Evolutionary conservation across 108 stramenopile genomes (phyloP).

Genomic region (Parietichytrium sp.): DNA sequence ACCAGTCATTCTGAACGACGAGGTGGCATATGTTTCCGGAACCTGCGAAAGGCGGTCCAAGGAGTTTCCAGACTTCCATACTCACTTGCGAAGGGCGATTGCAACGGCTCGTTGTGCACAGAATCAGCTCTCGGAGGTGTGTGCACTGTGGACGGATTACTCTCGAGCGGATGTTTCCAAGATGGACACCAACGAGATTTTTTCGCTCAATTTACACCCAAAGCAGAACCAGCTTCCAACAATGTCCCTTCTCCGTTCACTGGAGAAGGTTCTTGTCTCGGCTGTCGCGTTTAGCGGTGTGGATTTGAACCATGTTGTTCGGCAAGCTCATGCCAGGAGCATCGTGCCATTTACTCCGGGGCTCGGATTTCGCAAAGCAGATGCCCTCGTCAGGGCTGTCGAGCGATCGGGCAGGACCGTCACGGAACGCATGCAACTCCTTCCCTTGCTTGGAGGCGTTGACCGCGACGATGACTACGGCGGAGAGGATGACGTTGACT

Average conservation of each 20-base stretch:
- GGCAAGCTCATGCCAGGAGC: slow-evolving; percentile 70
- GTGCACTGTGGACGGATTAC: slow-evolving; percentile 82
- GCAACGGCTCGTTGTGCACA: slow-evolving; percentile 79
- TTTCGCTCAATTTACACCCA: slow-evolving; percentile 83
- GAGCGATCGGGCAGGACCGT: slow-evolving; percentile 18
- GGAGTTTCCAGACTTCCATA: slow-evolving; percentile 79
- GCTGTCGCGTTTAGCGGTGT: slow-evolving; percentile 81
- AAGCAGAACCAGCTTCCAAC: slow-evolving; percentile 78
- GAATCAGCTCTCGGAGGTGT: slow-evolving; percentile 78
- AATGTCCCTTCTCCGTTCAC: slow-evolving; percentile 70
- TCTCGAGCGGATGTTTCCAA: slow-evolving; percentile 77
- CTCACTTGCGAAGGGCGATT: slow-evolving; percentile 74
- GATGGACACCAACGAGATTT: slow-evolving; percentile 68
- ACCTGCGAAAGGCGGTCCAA: slow-evolving; percentile 77
- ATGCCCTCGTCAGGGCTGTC: not conserved
- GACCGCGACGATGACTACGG: slow-evolving; percentile 55
- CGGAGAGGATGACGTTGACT: slow-evolving; percentile 53
- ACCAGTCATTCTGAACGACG: slow-evolving; percentile 77
- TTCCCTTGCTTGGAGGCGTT: not conserved
- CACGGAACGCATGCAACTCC: not conserved
- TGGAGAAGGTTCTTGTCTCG: slow-evolving; percentile 76
- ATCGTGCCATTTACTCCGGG: slow-evolving; percentile 86
- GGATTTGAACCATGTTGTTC: slow-evolving; percentile 75
- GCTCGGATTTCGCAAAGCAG: slow-evolving; percentile 84
- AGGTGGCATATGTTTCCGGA: slow-evolving; percentile 77